phyloP scores from a whole-genome alignment of 2,329 filamentous ascomycete genomes.

The Pestalotiopsis sp. region DNA sequence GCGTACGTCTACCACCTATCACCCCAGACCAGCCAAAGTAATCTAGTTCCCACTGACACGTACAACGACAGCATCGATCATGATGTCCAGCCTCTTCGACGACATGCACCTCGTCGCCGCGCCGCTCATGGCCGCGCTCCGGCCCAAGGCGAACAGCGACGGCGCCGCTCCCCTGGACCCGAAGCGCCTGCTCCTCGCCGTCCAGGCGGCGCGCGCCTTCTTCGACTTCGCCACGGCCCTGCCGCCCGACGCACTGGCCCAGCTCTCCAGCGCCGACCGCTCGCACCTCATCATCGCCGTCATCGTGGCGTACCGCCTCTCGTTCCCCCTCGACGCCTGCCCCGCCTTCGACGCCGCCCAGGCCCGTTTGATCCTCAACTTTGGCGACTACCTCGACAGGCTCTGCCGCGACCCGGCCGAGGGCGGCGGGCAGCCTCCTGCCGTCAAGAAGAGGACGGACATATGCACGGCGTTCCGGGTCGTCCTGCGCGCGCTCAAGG shows the following conservation, averaged over 20 bases:
- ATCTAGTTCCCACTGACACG: too few species aligned
- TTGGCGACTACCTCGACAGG: constrained; percentile 39
- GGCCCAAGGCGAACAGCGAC: constrained; percentile 9
- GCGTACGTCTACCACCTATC: constrained; percentile 20
- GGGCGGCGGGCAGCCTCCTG: constrained; percentile 14
- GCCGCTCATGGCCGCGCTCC: constrained; percentile 31
- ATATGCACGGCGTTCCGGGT: constrained; percentile 46
- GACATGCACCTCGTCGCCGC: constrained; percentile 43
- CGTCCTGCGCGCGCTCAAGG: constrained; percentile 46
- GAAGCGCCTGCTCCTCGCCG: constrained; percentile 19
- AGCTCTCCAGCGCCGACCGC: constrained; percentile 46
- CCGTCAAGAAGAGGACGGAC: constrained; percentile 33
- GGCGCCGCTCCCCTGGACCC: constrained; percentile 22
- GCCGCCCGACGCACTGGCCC: constrained; percentile 27
- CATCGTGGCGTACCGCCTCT: constrained; percentile 47
- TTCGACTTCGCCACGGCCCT: constrained; percentile 33
- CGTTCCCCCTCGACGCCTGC: constrained; percentile 42
- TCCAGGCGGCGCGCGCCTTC: constrained; percentile 28
- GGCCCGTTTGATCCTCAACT: constrained; percentile 40
- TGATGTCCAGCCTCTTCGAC: constrained; percentile 36
- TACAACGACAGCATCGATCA: constrained; percentile 28
- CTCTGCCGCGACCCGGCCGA: constrained; percentile 29
- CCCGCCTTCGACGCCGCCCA: constrained; percentile 38
- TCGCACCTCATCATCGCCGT: constrained; percentile 40
- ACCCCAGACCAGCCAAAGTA: too few species aligned